Base-by-base conservation (phyloP, 2,329 filamentous ascomycete species). In the Didymella arachidicola region DNA sequence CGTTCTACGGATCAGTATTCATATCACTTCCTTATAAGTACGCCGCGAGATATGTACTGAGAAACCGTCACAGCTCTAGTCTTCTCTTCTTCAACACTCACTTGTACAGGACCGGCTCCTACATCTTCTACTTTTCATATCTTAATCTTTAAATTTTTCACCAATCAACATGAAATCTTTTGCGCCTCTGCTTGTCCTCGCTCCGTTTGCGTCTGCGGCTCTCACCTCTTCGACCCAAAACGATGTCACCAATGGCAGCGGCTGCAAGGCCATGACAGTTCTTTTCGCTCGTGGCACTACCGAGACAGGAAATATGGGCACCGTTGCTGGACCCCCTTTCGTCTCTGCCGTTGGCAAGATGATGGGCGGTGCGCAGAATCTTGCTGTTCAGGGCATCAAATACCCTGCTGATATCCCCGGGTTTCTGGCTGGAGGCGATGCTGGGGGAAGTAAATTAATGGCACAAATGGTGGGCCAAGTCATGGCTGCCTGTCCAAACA, bases 211-310 rank as follows among this genome's bases (percentile, higher is more conserved):
- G 18, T 57, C 61, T 7, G 64, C 67, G 10, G 67, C 64, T 29
- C 63, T 74, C n/a, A 64, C 51, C 16, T 67, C 62, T 25, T 53
- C 32, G 11, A 69, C 64, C 0, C 66, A 72, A 43, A 72, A 71
- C 50, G 72, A 75, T 46, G 59, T 75, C 36, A 69, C 57, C 18
- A 65, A 64, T 41, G 65, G 67, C 43, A 58, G 64, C n/a, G 65
- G 53, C 44, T 83, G 81, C 71, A 80, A 79, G 32, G 67, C 76
- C 30, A 78, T 83, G 60, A 86, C 83, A 7, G 71, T 86, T 50
- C 81, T 87, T 64, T 86, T 83, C 63, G 84, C 84, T n/a, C 80
- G 84, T 18, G 84, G 84, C 8, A 85, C 84, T 4, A 80, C 79
- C 6, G 83, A 86, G 71, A 34, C 61, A 1, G 83, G 83, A 39